Evolutionary conservation across 73 alveolate genomes (phyloP).

Genomic region (Uronychia binucleata): DNA sequence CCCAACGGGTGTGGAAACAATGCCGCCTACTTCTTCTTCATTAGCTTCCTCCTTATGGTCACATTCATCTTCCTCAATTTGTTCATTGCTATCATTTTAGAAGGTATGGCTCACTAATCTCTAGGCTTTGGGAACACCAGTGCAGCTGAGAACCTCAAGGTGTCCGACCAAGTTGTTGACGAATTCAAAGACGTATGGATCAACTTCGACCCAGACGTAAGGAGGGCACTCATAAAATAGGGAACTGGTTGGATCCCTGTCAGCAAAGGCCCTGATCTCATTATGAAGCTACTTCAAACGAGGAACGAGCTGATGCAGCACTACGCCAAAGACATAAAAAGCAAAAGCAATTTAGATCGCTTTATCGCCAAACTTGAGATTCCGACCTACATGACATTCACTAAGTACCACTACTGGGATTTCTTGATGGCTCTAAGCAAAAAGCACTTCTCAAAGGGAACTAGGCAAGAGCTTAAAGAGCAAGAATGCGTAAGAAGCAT

Average conservation of each 20-base stretch:
- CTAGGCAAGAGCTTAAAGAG: neutral
- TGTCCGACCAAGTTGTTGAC: neutral
- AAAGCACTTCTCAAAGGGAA: neutral
- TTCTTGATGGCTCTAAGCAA: constrained; percentile 17
- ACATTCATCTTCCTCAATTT: constrained; percentile 65
- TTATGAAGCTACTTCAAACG: constrained; percentile 26
- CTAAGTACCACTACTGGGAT: constrained; percentile 25
- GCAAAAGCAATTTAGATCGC: constrained; percentile 11
- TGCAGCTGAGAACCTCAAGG: neutral
- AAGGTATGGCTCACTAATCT: constrained; percentile 42
- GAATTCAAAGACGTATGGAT: constrained; percentile 5
- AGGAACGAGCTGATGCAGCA: constrained; percentile 19
- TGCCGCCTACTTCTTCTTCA: constrained; percentile 32
- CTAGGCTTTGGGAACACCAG: neutral
- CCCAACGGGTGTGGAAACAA: constrained; percentile 33
- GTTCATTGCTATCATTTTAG: constrained; percentile 69
- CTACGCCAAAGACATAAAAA: neutral
- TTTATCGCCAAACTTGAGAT: constrained; percentile 31
- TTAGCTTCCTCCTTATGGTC: constrained; percentile 55
- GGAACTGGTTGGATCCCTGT: constrained; percentile 20
- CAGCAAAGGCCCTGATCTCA: neutral
- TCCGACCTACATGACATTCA: constrained; percentile 31
- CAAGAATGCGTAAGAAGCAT: neutral
- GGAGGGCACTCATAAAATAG: neutral
- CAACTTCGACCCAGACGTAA: constrained; percentile 7